phyloP scores from a whole-genome alignment of 2,329 filamentous ascomycete genomes.

The Metarhizium album region DNA sequence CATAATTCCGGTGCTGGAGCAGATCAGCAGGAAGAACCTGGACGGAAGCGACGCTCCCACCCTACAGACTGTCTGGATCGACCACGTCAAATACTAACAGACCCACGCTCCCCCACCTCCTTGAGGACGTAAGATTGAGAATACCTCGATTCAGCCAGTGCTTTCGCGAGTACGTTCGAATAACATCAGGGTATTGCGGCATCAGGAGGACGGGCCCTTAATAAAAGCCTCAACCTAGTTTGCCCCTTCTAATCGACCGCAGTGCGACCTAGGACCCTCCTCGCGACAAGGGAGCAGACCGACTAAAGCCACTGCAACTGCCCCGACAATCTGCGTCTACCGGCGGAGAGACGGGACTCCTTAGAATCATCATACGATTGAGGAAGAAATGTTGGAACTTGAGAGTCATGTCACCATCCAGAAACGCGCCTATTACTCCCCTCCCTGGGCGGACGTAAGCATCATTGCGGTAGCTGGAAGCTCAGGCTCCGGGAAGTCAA shows the following conservation, averaged over 20 bases:
- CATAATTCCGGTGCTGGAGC: no score
- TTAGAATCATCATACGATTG: conserved; percentile 1
- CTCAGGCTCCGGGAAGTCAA: conserved; percentile 91
- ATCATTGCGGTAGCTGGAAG: conserved; percentile 95
- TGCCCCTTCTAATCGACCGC: no score
- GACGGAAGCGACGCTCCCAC: no score
- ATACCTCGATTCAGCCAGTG: neutral
- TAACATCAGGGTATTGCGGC: neutral
- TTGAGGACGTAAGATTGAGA: neutral
- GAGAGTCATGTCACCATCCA: conserved; percentile 39
- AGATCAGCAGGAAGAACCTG: no score
- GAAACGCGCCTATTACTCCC: conserved; percentile 66
- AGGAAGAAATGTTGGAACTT: conserved; percentile 18
- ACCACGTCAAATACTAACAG: no score
- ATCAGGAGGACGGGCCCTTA: neutral
- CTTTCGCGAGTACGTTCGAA: neutral
- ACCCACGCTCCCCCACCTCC: neutral
- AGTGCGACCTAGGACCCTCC: no score
- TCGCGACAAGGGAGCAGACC: neutral
- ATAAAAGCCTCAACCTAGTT: no score
- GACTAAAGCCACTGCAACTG: neutral
- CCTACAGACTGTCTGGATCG: no score
- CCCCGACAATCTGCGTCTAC: neutral
- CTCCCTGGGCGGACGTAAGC: conserved; percentile 91
- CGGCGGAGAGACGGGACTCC: conserved; percentile 3